phyloP scores from a whole-genome alignment of 2,329 filamentous ascomycete genomes.

The Grosmannia clavigera region DNA sequence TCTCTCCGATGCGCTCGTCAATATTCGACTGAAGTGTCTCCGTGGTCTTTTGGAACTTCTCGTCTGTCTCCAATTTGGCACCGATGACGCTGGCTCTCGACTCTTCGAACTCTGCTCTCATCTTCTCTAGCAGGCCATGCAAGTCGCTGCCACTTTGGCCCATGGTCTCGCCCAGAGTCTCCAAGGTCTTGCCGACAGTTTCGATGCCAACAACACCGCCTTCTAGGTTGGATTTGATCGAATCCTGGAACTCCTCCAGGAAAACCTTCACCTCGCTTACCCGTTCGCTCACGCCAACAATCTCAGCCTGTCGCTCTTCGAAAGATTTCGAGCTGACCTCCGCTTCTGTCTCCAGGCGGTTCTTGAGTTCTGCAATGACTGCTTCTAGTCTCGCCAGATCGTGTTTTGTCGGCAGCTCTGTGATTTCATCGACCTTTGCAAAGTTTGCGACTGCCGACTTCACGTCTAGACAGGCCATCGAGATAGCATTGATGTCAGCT shows the following conservation, averaged over 20 bases:
- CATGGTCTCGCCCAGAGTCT: slow-evolving; percentile 52
- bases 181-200: slow-evolving; percentile 56
- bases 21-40: slow-evolving; percentile 42
- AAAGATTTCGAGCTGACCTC: slow-evolving; percentile 67
- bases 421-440: slow-evolving; percentile 51
- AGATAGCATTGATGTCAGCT: slow-evolving; percentile 69
- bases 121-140: slow-evolving; percentile 58
- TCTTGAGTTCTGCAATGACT: slow-evolving; percentile 56
- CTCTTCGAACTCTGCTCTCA: slow-evolving; percentile 81
- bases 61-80: slow-evolving; percentile 70
- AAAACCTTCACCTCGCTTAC: slow-evolving; percentile 57
- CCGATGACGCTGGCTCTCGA: slow-evolving; percentile 68
- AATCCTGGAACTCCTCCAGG: slow-evolving; percentile 65
- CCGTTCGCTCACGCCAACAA: slow-evolving; percentile 62
- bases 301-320: slow-evolving; percentile 75
- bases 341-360: slow-evolving; percentile 51
- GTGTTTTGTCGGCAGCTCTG: slow-evolving; percentile 60
- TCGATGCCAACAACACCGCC: slow-evolving; percentile 64
- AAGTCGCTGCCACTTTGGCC: slow-evolving; percentile 50
- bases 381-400: slow-evolving; percentile 60
- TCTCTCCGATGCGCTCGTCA: slow-evolving; percentile 56
- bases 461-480: slow-evolving; percentile 72
- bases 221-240: slow-evolving; percentile 64
- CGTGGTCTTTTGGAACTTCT: slow-evolving; percentile 53
- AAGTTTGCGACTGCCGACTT: slow-evolving; percentile 67